Base-by-base conservation (phyloP, 2,329 filamentous ascomycete species). In the Cercospora sp. region DNA sequence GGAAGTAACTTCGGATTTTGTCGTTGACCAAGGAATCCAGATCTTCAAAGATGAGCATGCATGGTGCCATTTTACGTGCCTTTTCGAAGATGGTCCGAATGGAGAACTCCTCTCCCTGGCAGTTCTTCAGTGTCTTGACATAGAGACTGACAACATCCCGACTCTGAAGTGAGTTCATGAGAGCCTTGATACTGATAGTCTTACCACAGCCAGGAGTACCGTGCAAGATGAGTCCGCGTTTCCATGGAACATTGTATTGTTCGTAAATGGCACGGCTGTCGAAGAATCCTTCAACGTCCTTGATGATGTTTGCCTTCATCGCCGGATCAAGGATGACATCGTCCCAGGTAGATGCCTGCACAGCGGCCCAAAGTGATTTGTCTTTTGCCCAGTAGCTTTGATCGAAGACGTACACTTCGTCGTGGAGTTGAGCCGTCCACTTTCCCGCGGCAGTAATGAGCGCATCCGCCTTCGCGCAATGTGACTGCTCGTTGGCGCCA, bases 21-120 rank as follows among this genome's bases (percentile, higher is more conserved):
- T 88, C 85, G 16, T 83, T 84, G 55, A 92, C 85, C 43, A 91
- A 84, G 3, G 86, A 88, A 75, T 92, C 90, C 3, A 92, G 82
- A 70, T 92, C 90, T 77, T 92, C 90, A 66, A 92, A 89, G 51
- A 92, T 86, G 6, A 92, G 84, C 72, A 90, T 87, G 78, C 89
- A 91, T 0, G 90, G 90, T 0, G 89, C 85, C 71, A 86, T 84
- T 70, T 85, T 80, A 12, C 90, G 82, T 1, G 90, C 90, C 72
- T 86, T 87, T 21, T 67, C 64, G 74, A 90, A 89, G 43, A 90
- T 86, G 12, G 77, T 66, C n/a, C 79, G 77, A 65, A 90, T 85
- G 73, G 84, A 77, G 68, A 79, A 81, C 70, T 73, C 72, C 45
- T 69, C 53, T 8, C 77, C 76, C n/a, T 77, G 75, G 18, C 71